Base-by-base conservation (phyloP, 148 eudicot species). In the Silene conica region DNA sequence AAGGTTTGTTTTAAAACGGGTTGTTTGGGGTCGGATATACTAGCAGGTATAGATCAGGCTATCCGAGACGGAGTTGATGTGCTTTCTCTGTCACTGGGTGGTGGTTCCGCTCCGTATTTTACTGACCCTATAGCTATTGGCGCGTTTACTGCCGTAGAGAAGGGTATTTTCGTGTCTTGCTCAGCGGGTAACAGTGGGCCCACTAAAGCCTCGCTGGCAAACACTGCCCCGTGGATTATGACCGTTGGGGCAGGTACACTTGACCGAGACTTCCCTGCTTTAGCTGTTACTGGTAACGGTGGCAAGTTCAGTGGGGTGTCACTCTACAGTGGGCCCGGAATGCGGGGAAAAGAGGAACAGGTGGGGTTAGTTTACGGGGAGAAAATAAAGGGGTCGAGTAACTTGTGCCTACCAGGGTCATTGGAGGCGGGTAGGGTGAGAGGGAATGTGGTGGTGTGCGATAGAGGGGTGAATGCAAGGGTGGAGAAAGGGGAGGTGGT, bases 121-220 rank as follows among this genome's bases (percentile, higher is more conserved):
- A 31, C 34, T 3, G 34, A 31, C 5, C 2, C 34, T 31, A 31
- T 31, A 3, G 34, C 34, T 31, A 31, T 31, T 2, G 34, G 34
- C 34, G 34, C 34, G 34, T 31, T 31, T 31, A 31, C 34, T 3
- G 98, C 97, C 3, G 80, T 88, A 80, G 90, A 90, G 79, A 85
- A 60, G 58, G 97, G 97, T 2, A 85, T 31, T 31, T 31, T 31
- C 34, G 34, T 31, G 4, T 31, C 34, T 91, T 89, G 96, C 60
- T 91, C 97, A 0, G 98, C 98, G 0, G 97, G 97, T 0, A 93
- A 93, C 69, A 85, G 92, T 41, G 98, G 98, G 16, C 98, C 96
- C 45, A 57, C 75, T 1, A 73, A 46, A 16, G 82, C 85, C 0
- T 78, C 97, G 0, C 41, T 91, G 1, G 89, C 95, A 0, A 93